Conservation (phyloP, 495 filamentous ascomycete species). For the Astrocystis sublimbata region DNA sequence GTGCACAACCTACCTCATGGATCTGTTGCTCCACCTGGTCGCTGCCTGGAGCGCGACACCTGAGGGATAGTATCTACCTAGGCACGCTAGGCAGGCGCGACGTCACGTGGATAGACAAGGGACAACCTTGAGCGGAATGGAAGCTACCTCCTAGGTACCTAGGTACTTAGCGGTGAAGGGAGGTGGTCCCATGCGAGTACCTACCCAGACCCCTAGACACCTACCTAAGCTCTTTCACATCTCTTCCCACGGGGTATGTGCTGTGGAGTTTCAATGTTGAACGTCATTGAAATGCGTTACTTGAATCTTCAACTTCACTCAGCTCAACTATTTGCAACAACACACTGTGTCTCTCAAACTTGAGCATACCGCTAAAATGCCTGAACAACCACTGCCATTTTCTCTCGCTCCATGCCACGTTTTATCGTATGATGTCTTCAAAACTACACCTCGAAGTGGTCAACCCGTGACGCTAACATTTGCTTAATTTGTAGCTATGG, state of each 20-base stretch:
- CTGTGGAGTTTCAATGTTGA: background rate
- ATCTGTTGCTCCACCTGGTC: background rate
- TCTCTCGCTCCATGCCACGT: slow-evolving; percentile 76
- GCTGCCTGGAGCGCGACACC: slow-evolving; percentile 16
- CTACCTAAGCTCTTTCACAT: no score
- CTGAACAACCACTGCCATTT: slow-evolving; percentile 40
- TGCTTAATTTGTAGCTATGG: slow-evolving; percentile 60
- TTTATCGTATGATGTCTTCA: slow-evolving; percentile 56
- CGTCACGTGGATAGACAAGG: no score
- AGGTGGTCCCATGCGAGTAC: no score
- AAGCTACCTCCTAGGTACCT: background rate
- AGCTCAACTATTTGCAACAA: background rate
- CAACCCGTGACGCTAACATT: slow-evolving; percentile 12
- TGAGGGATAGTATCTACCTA: background rate
- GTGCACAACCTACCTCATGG: no score
- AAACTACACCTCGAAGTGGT: background rate
- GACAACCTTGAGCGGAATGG: no score
- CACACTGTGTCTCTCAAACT: background rate
- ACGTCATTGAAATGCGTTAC: slow-evolving; percentile 2
- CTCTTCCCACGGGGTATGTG: background rate
- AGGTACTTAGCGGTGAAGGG: background rate
- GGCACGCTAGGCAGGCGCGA: slow-evolving; percentile 9
- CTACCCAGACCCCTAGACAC: no score
- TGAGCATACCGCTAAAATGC: slow-evolving; percentile 23
- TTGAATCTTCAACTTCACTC: background rate